Evolutionary conservation across 2,329 filamentous ascomycete species (phyloP), one percentile per base, ranked within the genome.

Genomic region (Penicillium sp.): DNA sequence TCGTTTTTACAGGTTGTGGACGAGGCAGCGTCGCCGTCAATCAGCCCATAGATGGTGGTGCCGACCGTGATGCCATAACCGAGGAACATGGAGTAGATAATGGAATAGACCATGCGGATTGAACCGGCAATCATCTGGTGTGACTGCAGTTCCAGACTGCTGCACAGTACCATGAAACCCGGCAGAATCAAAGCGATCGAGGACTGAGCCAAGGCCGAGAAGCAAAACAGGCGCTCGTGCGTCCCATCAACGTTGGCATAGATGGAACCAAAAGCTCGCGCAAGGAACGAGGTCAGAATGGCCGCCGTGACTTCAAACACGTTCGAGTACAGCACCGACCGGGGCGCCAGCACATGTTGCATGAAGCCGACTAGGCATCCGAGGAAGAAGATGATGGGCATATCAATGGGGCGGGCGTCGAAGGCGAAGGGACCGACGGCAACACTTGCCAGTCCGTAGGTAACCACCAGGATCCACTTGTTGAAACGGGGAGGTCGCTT

Each of bases 341-440:
- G 80, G 0, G 88, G 87, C 0, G 87, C 84, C 3, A 89, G 72
- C 33, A 88, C 78, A 10, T 93, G 79, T 61, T 94, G 87, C 48
- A 95, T 74, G 46, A 83, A 71, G 1, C 88, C 88, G 2, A 94
- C 75, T 19, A 91, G 72, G 60, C 80, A 84, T 4, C 88, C 88
- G 0, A 95, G 77, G 1, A 87, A 53, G 65, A 94, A 94, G 39
- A 84, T 82, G 28, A 91, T 77, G 0, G 87, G 87, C 57, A 94
- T 73, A 63, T 95, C 88, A 61, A 93, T 86, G 38, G 84, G 80
- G 3, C 87, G 80, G 3, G 85, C 87, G 48, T 82, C 74, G 61
- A 94, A 95, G 9, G 86, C 87, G 61, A 94, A 94, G 0, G 87
- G 87, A 0, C 85, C 87, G 2, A 93, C 87, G 6, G 76, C 78